Base-by-base conservation (phyloP, 2,329 filamentous ascomycete genomes). In the Tolypocladium guangdongense region DNA sequence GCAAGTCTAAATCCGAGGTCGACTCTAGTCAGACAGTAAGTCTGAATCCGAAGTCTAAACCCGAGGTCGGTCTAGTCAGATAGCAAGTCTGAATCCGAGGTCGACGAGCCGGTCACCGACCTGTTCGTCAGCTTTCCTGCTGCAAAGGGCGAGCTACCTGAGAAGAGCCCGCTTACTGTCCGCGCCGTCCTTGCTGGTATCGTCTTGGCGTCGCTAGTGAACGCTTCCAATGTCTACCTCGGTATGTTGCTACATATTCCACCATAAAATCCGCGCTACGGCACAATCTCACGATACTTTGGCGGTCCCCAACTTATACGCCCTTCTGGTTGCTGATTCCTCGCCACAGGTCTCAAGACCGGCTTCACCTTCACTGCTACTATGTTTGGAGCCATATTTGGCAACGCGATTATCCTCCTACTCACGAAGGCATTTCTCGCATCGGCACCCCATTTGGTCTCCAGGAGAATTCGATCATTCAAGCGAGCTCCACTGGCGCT, bases 181-280 rank as follows among this genome's bases (percentile, higher is more conserved):
- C 75, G 81, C 46, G 79, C 81, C 18, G 66, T 84, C 27, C 54
- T 81, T 39, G 68, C 80, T 36, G 81, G 81, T 47, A 73, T 78
- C 52, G 61, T 78, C 43, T 74, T 81, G 33, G 81, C 81, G 48
- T 78, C 76, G 18, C 71, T 84, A 10, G 79, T 83, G 58, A 82
- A 82, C 59, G 78, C 80, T 11, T 82, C 79, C 54, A 84, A 84
- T 62, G 71, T 84, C 43, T 84, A 84, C 59, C 73, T 84, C 30
- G 80, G 80, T 72, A 67, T 50, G 65, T 54, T n/a, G 12, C 35
- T 18, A 37, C 12, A 37, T 18, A 16, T 37, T 2, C 35, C 35
- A 16, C 3, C 12, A 16, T 7, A 14, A 37, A 37, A 6, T 37
- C 16, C 35, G 14, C 6, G 16, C 35, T 6, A 8, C 10, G 18